Conservation (phyloP, 2,329 filamentous ascomycete species). For the Trichoderma simmonsii region DNA sequence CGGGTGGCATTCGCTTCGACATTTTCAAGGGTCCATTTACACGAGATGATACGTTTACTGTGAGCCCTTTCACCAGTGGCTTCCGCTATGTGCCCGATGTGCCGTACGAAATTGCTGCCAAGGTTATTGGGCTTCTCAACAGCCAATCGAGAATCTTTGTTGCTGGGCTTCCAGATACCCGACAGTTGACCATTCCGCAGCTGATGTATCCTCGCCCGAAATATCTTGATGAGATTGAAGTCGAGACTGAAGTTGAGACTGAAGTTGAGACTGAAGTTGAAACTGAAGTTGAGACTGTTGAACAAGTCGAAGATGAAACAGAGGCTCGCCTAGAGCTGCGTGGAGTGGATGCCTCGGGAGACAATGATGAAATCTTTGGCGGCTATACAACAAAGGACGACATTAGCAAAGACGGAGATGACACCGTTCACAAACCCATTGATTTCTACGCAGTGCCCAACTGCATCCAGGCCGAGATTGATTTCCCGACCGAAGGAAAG, state of each 20-base stretch:
- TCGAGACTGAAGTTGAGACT: no score
- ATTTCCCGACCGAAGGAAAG: constrained; percentile 54
- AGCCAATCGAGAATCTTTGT: constrained; percentile 49
- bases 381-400: constrained; percentile 93
- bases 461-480: constrained; percentile 68
- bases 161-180: constrained; percentile 38
- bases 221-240: constrained; percentile 9
- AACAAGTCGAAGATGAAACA: constrained; percentile 21
- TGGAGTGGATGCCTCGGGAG: constrained; percentile 20
- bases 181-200: constrained; percentile 51
- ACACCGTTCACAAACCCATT: constrained; percentile 76
- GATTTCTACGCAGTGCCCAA: constrained; percentile 78
- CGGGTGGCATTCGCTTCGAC: constrained; percentile 89
- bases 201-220: constrained; percentile 29
- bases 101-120: constrained; percentile 69
- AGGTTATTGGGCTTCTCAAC: constrained; percentile 62
- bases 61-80: constrained; percentile 82
- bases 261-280: constrained; percentile 8
- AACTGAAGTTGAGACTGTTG: constrained; percentile 9
- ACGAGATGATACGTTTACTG: constrained; percentile 76
- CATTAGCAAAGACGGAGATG: constrained; percentile 78
- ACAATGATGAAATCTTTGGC: constrained; percentile 46
- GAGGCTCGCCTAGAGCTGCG: constrained; percentile 34
- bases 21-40: constrained; percentile 93
- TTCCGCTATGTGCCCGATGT: constrained; percentile 78